Conservation (phyloP, 331 rosid species). For the Cucumis variabilis region DNA sequence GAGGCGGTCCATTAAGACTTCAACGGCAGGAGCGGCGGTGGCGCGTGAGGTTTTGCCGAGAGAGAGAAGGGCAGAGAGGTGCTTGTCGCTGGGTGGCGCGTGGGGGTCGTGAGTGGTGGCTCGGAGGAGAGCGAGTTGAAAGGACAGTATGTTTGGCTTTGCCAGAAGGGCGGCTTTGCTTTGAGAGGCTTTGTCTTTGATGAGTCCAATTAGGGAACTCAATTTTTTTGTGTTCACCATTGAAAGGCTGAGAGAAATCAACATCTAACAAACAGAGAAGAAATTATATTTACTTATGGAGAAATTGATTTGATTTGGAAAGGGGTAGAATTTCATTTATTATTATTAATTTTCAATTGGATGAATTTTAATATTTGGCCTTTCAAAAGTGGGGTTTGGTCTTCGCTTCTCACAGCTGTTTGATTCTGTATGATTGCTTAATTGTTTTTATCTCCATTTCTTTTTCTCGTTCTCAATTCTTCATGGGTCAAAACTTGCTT, state of each 20-base stretch:
- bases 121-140: constrained; percentile 64
- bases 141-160: constrained; percentile 47
- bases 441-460: background rate
- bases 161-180: constrained; percentile 70
- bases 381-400: background rate
- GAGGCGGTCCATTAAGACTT: constrained; percentile 75
- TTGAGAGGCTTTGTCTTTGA: constrained; percentile 86
- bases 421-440: background rate
- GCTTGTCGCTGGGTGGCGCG: constrained; percentile 55
- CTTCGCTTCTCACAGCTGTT: background rate
- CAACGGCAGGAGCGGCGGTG: constrained; percentile 65
- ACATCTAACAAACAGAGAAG: background rate
- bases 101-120: constrained; percentile 72
- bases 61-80: constrained; percentile 63
- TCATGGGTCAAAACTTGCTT: background rate
- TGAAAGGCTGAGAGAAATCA: background rate
- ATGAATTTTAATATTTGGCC: background rate
- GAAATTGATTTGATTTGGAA: background rate
- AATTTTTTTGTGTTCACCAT: constrained; percentile 50
- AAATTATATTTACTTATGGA: background rate
- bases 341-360: background rate
- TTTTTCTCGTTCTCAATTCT: too few relatives aligned
- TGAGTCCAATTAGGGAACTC: constrained; percentile 50
- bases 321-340: background rate
- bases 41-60: constrained; percentile 72